Conservation (phyloP, 1,284 basidiomycete genomes). For the Irpex sp. region DNA sequence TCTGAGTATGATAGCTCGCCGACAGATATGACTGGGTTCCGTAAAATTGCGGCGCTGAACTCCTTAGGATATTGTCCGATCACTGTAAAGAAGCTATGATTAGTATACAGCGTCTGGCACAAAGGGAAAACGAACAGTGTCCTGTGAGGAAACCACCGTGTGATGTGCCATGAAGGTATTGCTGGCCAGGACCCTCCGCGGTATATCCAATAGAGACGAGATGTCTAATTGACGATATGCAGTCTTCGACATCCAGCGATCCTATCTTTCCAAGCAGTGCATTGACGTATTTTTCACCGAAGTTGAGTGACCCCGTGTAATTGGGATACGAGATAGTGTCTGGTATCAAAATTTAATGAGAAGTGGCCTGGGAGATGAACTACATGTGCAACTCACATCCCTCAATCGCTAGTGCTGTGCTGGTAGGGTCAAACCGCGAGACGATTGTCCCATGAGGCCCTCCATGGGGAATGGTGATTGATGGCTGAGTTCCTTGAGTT, state of each 20-base stretch:
- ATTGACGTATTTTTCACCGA: slow-evolving; percentile 39
- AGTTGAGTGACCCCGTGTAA: slow-evolving; percentile 71
- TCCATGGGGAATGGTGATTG: slow-evolving; percentile 61
- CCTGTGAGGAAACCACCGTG: slow-evolving; percentile 71
- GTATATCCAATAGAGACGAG: slow-evolving; percentile 47
- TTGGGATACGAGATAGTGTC: slow-evolving; percentile 62
- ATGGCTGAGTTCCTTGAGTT: slow-evolving; percentile 26
- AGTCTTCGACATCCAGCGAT: slow-evolving; percentile 63
- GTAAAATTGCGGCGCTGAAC: slow-evolving; percentile 59
- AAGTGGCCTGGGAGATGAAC: too few species aligned
- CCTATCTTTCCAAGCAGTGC: slow-evolving; percentile 57
- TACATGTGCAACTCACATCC: slow-evolving; percentile 45
- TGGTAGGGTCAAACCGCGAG: slow-evolving; percentile 44
- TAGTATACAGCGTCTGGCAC: background rate
- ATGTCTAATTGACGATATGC: slow-evolving; percentile 49
- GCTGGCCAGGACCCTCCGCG: slow-evolving; percentile 42
- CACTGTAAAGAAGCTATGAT: slow-evolving; percentile 35
- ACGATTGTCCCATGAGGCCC: slow-evolving; percentile 57
- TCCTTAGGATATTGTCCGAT: slow-evolving; percentile 57
- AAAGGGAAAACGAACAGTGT: slow-evolving; percentile 44
- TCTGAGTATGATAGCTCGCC: slow-evolving; percentile 57
- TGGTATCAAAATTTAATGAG: slow-evolving; percentile 19
- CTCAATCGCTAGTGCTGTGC: slow-evolving; percentile 48
- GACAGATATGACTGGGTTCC: slow-evolving; percentile 68
- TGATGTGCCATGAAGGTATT: slow-evolving; percentile 63